Conservation (phyloP, 1,284 basidiomycete species). For the Leccinum subrobustum region DNA sequence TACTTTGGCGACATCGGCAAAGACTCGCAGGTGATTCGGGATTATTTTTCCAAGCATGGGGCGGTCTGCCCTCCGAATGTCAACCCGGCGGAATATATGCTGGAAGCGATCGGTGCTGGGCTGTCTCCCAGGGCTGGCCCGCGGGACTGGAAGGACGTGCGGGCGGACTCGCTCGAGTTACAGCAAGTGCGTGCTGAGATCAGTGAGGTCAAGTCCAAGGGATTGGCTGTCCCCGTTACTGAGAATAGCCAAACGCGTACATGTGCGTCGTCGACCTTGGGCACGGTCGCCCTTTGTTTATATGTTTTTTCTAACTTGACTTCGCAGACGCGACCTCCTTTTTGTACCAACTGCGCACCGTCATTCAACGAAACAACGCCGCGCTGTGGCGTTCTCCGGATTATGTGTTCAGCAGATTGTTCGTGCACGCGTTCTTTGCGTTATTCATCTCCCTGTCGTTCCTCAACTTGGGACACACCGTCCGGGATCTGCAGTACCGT, state of each 20-base stretch:
- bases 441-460: constrained; percentile 84
- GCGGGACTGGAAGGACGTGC: constrained; percentile 78
- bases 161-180: constrained; percentile 57
- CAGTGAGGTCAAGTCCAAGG: constrained; percentile 42
- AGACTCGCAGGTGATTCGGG: constrained; percentile 57
- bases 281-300: not conserved
- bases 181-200: constrained; percentile 42
- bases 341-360: constrained; percentile 75
- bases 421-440: constrained; percentile 75
- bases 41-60: constrained; percentile 70
- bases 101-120: constrained; percentile 77
- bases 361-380: constrained; percentile 71
- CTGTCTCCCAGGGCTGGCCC: constrained; percentile 61
- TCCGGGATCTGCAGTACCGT: constrained; percentile 80
- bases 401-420: constrained; percentile 81
- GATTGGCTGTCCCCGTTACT: constrained; percentile 38
- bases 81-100: constrained; percentile 62
- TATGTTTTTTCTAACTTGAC: not conserved
- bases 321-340: constrained; percentile 74
- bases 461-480: constrained; percentile 67
- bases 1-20: constrained; percentile 81
- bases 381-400: constrained; percentile 84
- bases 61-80: constrained; percentile 62
- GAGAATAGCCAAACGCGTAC: constrained; percentile 42
- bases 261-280: constrained; percentile 38